A percentile compares a stretch with the other conserved stretches of the same genome.
phyloP scores from a whole-genome alignment of 345 rosid species.

The Salix exigua region DNA sequence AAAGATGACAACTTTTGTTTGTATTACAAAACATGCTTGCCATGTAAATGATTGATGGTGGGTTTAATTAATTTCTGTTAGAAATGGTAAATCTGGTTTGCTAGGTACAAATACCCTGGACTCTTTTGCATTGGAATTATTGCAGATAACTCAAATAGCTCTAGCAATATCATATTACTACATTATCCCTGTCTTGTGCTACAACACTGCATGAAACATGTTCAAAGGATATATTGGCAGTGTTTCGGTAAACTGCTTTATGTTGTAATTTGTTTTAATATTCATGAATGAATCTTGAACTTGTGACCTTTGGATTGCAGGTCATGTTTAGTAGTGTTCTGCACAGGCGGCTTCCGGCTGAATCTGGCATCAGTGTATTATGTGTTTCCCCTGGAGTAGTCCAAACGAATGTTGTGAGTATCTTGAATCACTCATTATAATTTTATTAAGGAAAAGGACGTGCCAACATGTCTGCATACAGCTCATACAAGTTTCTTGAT shows the following conservation, averaged over 20 bases:
- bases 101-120: no score
- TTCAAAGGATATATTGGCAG: background rate
- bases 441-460: background rate
- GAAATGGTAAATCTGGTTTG: no score
- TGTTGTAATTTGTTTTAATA: background rate
- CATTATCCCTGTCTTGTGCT: no score
- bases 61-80: no score
- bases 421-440: slow-evolving; percentile 17
- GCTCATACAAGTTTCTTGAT: background rate
- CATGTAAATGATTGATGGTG: no score
- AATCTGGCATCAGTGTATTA: slow-evolving; percentile 77
- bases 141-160: no score
- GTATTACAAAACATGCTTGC: no score
- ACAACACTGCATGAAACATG: no score
- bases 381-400: slow-evolving; percentile 92
- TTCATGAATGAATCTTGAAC: slow-evolving; percentile 1
- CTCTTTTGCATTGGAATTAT: no score
- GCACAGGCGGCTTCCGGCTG: slow-evolving; percentile 78
- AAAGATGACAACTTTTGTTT: no score
- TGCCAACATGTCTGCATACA: background rate
- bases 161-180: no score
- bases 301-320: slow-evolving; percentile 44
- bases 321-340: slow-evolving; percentile 91
- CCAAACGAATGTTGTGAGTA: slow-evolving; percentile 90
- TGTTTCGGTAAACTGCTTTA: no score